Conservation (phyloP, 1,284 basidiomycete genomes). For the Naganishia sp. region DNA sequence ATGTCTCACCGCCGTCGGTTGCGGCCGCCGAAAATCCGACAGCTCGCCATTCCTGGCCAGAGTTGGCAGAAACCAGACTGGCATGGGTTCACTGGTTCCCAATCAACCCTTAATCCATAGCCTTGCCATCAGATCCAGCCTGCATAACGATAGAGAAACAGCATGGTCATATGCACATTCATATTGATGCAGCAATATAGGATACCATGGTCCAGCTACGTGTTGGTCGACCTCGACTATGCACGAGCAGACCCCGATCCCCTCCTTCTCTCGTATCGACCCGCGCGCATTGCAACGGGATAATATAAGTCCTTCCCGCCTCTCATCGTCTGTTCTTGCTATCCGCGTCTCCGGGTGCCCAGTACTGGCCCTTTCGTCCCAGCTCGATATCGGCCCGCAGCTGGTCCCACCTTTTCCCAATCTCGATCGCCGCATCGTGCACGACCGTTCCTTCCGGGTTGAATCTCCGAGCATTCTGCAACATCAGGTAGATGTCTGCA, state of each 20-base stretch:
- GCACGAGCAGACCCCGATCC: no score
- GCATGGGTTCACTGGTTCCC: no score
- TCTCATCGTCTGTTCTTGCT: background rate
- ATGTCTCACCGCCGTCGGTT: background rate
- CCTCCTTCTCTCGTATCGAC: no score
- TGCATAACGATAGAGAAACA: no score
- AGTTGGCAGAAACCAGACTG: background rate
- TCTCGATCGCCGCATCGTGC: conserved; percentile 5
- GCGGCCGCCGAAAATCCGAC: background rate
- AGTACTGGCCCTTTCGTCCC: conserved; percentile 16
- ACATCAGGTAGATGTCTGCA: conserved; percentile 50
- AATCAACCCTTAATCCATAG: no score
- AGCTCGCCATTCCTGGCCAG: background rate
- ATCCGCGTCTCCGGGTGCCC: background rate
- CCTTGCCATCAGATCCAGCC: no score
- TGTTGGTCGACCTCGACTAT: no score
- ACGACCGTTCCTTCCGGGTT: conserved; percentile 34
- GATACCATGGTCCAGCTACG: no score
- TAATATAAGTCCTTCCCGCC: background rate
- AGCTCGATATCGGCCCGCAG: conserved; percentile 19
- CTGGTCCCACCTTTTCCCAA: conserved; percentile 28
- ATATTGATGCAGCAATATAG: no score
- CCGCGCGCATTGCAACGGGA: no score
- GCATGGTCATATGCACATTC: no score
- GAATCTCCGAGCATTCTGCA: conserved; percentile 51